Conservation (phyloP, 805 yeast species). For the Cyberlindnera japonica region DNA sequence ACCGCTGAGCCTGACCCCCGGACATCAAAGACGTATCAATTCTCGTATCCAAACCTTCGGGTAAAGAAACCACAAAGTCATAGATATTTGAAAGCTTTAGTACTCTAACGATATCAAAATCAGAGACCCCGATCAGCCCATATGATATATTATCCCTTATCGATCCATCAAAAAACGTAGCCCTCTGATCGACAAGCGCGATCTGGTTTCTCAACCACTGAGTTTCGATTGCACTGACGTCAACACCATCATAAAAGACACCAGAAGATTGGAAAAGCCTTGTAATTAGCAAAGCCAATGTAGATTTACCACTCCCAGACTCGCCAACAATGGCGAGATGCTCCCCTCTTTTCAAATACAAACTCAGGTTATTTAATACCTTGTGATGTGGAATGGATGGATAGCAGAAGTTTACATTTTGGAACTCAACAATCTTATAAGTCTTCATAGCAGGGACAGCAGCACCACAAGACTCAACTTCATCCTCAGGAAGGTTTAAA, state of each 20-base stretch:
- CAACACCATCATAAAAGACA: constrained; percentile 43
- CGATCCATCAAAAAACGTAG: constrained; percentile 69
- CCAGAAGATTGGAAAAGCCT: constrained; percentile 44
- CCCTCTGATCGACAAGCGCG: constrained; percentile 73
- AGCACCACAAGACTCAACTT: constrained; percentile 37
- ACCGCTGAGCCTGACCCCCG: constrained; percentile 88
- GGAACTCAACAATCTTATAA: constrained; percentile 35
- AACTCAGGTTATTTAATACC: constrained; percentile 40
- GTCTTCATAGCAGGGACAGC: constrained; percentile 25
- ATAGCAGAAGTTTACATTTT: constrained; percentile 48
- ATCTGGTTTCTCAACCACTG: constrained; percentile 49
- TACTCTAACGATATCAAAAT: constrained; percentile 35
- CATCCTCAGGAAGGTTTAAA: constrained; percentile 32
- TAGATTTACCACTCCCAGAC: constrained; percentile 92
- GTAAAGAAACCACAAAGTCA: constrained; percentile 51
- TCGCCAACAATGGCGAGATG: constrained; percentile 72
- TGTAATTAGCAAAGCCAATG: constrained; percentile 55
- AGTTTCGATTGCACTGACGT: constrained; percentile 44
- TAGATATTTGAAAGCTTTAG: constrained; percentile 47
- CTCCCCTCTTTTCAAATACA: constrained; percentile 43
- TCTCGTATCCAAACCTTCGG: constrained; percentile 55
- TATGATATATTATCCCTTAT: constrained; percentile 68
- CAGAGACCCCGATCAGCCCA: constrained; percentile 40
- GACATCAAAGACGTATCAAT: constrained; percentile 59
- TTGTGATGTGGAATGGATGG: constrained; percentile 30